These are phyloP conservation scores for Colletotrichum sp. DNA, from an alignment of 2,329 filamentous ascomycete species.

Conservation along the genomic window DNA sequence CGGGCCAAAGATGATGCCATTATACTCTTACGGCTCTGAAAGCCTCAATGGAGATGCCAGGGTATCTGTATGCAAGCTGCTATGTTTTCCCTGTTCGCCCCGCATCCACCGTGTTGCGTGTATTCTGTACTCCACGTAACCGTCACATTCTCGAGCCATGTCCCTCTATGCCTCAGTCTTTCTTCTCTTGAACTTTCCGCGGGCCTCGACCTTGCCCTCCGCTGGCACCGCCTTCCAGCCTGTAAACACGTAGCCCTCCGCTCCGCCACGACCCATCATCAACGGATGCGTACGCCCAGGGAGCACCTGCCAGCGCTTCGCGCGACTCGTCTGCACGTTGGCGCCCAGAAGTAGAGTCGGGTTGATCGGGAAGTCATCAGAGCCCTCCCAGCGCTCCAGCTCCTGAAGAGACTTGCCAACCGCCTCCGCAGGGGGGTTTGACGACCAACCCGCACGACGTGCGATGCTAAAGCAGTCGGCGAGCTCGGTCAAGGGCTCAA, in stretches of 20 bases:
- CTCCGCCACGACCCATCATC: slow-evolving; percentile 88
- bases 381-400: slow-evolving; percentile 62
- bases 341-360: slow-evolving; percentile 83
- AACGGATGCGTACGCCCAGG: slow-evolving; percentile 91
- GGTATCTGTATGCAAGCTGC: slow-evolving; percentile 12
- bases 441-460: slow-evolving; percentile 76
- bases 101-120: background rate
- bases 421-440: slow-evolving; percentile 52
- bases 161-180: slow-evolving; percentile 51
- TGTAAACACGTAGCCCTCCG: slow-evolving; percentile 90
- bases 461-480: slow-evolving; percentile 86
- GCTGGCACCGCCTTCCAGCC: slow-evolving; percentile 81
- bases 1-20: slow-evolving; percentile 9
- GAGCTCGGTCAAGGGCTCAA: slow-evolving; percentile 79
- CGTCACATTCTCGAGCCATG: background rate
- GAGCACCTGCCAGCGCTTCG: slow-evolving; percentile 86
- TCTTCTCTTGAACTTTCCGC: slow-evolving; percentile 78
- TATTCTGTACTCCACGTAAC: background rate
- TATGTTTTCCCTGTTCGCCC: background rate
- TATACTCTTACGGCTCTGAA: background rate
- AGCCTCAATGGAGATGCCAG: slow-evolving; percentile 1
- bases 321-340: slow-evolving; percentile 79
- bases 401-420: slow-evolving; percentile 51
- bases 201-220: slow-evolving; percentile 79
- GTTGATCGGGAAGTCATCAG: slow-evolving; percentile 83